Evolutionary conservation across 495 filamentous ascomycete genomes (phyloP).

Genomic region (Neohortaea acidophila): DNA sequence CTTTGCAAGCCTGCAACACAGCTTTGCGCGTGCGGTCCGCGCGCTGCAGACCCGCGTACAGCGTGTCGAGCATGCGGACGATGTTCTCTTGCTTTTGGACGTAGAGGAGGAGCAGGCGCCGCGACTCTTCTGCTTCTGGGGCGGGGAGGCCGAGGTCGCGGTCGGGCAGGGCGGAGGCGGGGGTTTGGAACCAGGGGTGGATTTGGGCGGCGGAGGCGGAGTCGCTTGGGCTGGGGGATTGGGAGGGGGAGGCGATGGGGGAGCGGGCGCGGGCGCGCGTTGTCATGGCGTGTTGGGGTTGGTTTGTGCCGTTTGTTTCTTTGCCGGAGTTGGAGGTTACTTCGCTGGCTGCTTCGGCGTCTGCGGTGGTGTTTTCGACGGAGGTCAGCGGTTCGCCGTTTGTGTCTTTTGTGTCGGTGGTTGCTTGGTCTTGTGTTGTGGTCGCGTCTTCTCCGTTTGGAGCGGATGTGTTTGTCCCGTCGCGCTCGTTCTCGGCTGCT

Average conservation of each 20-base stretch:
- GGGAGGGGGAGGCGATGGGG: conserved; percentile 23
- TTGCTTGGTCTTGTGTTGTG: neutral
- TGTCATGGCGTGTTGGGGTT: conserved; percentile 47
- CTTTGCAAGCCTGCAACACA: conserved; percentile 74
- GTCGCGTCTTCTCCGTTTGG: no score
- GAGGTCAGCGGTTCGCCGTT: neutral
- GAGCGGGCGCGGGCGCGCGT: conserved; percentile 48
- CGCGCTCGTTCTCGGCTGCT: neutral
- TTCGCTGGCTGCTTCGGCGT: conserved; percentile 2
- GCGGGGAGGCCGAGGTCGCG: conserved; percentile 65
- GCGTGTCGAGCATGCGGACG: conserved; percentile 57
- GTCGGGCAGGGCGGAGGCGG: conserved; percentile 54
- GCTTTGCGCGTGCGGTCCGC: conserved; percentile 64
- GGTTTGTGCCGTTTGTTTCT: conserved; percentile 24
- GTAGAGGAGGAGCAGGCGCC: conserved; percentile 65
- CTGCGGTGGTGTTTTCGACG: neutral
- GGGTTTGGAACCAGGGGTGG: conserved; percentile 74
- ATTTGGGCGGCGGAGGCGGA: conserved; percentile 37
- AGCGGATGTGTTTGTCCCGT: neutral
- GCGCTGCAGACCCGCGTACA: conserved; percentile 59
- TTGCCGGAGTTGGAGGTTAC: conserved; percentile 7
- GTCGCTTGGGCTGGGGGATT: conserved; percentile 23
- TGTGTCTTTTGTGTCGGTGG: neutral
- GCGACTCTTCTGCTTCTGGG: conserved; percentile 74
- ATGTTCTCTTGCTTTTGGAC: conserved; percentile 95